Evolutionary conservation across 2,329 filamentous ascomycete species (phyloP).

Genomic region (Pseudophaeomoniella oleicola): DNA sequence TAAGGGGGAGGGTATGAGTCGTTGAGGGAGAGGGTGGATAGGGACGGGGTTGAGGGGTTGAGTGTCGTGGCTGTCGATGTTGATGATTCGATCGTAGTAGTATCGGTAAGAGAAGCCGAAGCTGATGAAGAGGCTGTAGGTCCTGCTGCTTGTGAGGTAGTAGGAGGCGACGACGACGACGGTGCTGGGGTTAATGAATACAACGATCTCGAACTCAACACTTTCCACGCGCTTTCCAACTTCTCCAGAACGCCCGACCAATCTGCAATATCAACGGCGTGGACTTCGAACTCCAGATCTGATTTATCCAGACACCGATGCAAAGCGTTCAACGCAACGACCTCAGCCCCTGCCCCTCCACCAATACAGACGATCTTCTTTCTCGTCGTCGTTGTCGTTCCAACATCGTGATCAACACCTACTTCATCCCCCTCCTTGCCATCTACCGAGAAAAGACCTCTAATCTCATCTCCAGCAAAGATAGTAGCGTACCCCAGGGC

Average conservation of each 20-base stretch:
- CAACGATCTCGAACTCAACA: conserved; percentile 3
- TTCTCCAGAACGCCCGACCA: conserved; percentile 52
- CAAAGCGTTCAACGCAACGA: conserved; percentile 43
- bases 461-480: conserved; percentile 21
- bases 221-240: conserved; percentile 41
- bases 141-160: too few species aligned
- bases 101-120: too few species aligned
- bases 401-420: neutral
- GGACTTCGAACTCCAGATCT: conserved; percentile 27
- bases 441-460: conserved; percentile 6
- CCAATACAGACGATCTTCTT: conserved; percentile 42
- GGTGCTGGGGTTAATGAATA: too few species aligned
- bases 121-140: too few species aligned
- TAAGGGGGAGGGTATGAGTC: conserved; percentile 20
- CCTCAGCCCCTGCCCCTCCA: conserved; percentile 52
- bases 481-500: conserved; percentile 67
- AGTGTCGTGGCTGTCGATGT: neutral
- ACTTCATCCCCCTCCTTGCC: conserved; percentile 5
- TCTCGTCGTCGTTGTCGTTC: conserved; percentile 2
- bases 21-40: conserved; percentile 24
- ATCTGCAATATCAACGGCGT: conserved; percentile 66
- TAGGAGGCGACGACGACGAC: too few species aligned
- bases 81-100: too few species aligned
- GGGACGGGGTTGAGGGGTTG: conserved; percentile 22
- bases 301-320: conserved; percentile 2